phyloP scores from a whole-genome alignment of 805 yeast species.

The Ogataea angusta region DNA sequence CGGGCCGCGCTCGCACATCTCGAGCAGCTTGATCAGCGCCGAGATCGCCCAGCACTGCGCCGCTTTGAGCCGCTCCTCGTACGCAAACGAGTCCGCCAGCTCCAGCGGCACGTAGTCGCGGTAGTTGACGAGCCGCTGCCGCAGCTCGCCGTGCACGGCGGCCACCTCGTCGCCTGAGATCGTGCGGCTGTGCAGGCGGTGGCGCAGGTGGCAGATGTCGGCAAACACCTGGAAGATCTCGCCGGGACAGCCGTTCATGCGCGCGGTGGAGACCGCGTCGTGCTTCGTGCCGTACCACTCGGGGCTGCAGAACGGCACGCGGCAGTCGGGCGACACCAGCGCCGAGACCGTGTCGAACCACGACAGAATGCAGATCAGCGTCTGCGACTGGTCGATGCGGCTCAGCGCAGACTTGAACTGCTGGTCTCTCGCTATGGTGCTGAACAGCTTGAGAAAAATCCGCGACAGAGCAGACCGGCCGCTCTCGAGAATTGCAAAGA shows the following conservation, averaged over 20 bases:
- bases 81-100: conserved; percentile 30
- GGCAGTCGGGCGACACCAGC: conserved; percentile 52
- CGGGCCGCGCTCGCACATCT: conserved; percentile 16
- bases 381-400: conserved; percentile 46
- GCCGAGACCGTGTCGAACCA: conserved; percentile 62
- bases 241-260: conserved; percentile 61
- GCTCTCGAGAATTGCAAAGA: conserved; percentile 51
- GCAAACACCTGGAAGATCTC: conserved; percentile 48
- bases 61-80: conserved; percentile 42
- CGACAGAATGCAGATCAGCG: conserved; percentile 48
- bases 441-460: conserved; percentile 46
- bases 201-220: conserved; percentile 40
- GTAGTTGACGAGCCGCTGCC: conserved; percentile 38
- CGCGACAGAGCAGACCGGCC: conserved; percentile 52
- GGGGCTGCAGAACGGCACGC: conserved; percentile 51
- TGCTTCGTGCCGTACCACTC: conserved; percentile 49
- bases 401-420: conserved; percentile 42
- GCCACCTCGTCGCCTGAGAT: conserved; percentile 2
- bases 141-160: conserved; percentile 29
- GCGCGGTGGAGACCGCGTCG: conserved; percentile 45
- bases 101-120: conserved; percentile 43
- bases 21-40: conserved; percentile 30
- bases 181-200: conserved; percentile 6
- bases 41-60: conserved; percentile 58
- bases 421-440: conserved; percentile 45